Evolutionary conservation across 75 land plant genomes (phyloP), one percentile per base, ranked within the genome.

Genomic region (Picea sitchensis): DNA sequence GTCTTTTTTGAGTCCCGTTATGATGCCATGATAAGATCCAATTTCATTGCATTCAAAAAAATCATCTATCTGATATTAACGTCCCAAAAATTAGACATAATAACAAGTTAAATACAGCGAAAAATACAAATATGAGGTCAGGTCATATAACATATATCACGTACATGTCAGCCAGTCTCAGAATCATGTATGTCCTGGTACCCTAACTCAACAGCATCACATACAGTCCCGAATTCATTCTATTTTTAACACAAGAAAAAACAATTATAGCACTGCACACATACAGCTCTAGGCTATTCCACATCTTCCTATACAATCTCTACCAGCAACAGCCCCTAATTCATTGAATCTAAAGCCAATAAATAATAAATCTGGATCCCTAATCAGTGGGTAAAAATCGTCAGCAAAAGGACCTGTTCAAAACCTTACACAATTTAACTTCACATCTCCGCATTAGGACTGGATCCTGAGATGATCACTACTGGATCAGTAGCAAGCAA

Each of bases 281-380:
- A 69, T 41, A 51, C 72, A 68, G 44, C 72, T 34, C 72, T 41
- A 18, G 9, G n/a, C 74, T 44, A 71, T 71, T 71, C 51, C 41
- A 71, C 74, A 71, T 21, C 51, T 71, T 44, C 74, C 74, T 47
- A 71, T 71, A 71, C 74, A 71, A 71, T 71, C 51, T 71, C 56
- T 71, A 71, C 26, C 44, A 71, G 31, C 13, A 26, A 3, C 18
- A 15, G 34, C 71, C 9, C 34, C 17, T 32, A 17, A 18, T 38
- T 36, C 11, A 18, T 17, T 36, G 38, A 69, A 17, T 71, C 51
- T 71, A 71, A 44, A 71, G 44, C 74, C 74, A 71, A 71, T 71
- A 71, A 71, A 71, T 71, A 71, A 71, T 44, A 71, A 71, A 71
- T 71, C 74, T 71, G 47, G 23, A 71, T 41, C 5, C 21, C 47